Evolutionary conservation across 139 green algal genomes (phyloP).

Genomic region (Tetraselmis striata): DNA sequence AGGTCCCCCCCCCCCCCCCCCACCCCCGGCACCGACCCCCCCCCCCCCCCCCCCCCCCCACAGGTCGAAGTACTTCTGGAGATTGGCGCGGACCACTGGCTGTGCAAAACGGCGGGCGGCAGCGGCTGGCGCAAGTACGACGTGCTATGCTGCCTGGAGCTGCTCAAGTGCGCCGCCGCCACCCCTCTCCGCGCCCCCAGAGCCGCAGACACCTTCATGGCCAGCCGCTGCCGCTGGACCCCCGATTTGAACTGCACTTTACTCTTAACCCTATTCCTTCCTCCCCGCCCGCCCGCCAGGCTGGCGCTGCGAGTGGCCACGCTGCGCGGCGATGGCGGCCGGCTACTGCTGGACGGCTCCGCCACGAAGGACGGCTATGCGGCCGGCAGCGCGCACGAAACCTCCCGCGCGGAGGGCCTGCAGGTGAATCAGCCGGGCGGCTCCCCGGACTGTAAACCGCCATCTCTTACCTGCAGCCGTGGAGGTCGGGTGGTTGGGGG

Average conservation of each 20-base stretch:
- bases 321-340: slow-evolving; percentile 9
- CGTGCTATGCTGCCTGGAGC: slow-evolving; percentile 21
- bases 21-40: too few species aligned
- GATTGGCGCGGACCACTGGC: slow-evolving; percentile 18
- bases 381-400: neutral
- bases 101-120: neutral
- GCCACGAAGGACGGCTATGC: neutral
- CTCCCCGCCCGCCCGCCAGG: slow-evolving; percentile 6
- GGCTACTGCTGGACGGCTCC: slow-evolving; percentile 5
- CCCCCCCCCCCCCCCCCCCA: neutral
- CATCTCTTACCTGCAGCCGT: too few species aligned
- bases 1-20: too few species aligned
- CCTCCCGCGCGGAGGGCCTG: too few species aligned
- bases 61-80: slow-evolving; percentile 43
- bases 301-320: slow-evolving; percentile 19
- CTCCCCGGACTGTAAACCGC: too few species aligned
- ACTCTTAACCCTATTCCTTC: too few species aligned
- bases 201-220: too few species aligned
- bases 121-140: slow-evolving; percentile 20
- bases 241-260: too few species aligned
- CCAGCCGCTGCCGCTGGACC: too few species aligned
- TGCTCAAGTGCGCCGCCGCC: slow-evolving; percentile 38
- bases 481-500: too few species aligned
- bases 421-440: too few species aligned
- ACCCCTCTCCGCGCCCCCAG: too few species aligned